Evolutionary conservation across 2,329 filamentous ascomycete genomes (phyloP).

Genomic region (Lizonia empirigonia): DNA sequence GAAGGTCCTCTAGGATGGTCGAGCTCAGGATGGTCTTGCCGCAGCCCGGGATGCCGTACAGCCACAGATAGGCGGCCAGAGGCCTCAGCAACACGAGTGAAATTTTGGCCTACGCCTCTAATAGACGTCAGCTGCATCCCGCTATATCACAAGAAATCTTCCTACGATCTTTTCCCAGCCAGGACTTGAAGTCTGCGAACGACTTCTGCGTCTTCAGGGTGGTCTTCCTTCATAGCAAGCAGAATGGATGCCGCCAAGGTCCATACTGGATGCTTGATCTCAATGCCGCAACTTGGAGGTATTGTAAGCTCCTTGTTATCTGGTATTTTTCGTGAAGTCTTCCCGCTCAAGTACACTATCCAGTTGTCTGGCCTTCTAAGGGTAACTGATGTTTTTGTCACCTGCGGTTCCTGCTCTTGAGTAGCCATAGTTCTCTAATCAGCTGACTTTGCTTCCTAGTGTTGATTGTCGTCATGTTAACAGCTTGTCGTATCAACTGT

Average conservation of each 20-base stretch:
- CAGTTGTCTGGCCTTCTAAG: neutral
- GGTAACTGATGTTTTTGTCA: neutral
- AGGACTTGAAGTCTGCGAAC: slow-evolving; percentile 11
- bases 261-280: too few species aligned
- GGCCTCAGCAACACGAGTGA: slow-evolving; percentile 13
- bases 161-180: slow-evolving; percentile 8
- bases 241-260: slow-evolving; percentile 7
- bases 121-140: slow-evolving; percentile 11
- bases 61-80: slow-evolving; percentile 34
- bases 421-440: too few species aligned
- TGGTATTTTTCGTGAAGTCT: neutral
- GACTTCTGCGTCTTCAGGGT: slow-evolving; percentile 9
- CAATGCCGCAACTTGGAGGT: neutral
- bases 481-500: neutral
- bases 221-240: slow-evolving; percentile 9
- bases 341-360: neutral
- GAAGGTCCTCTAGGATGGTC: slow-evolving; percentile 41
- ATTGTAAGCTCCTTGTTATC: neutral
- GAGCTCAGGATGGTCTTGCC: slow-evolving; percentile 52
- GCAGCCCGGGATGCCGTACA: slow-evolving; percentile 51
- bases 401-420: neutral
- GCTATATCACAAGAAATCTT: slow-evolving; percentile 8
- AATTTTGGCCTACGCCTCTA: slow-evolving; percentile 13
- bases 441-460: neutral
- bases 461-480: neutral